phyloP scores from a whole-genome alignment of 1,284 basidiomycete genomes.

The Sporisorium exsertum region DNA sequence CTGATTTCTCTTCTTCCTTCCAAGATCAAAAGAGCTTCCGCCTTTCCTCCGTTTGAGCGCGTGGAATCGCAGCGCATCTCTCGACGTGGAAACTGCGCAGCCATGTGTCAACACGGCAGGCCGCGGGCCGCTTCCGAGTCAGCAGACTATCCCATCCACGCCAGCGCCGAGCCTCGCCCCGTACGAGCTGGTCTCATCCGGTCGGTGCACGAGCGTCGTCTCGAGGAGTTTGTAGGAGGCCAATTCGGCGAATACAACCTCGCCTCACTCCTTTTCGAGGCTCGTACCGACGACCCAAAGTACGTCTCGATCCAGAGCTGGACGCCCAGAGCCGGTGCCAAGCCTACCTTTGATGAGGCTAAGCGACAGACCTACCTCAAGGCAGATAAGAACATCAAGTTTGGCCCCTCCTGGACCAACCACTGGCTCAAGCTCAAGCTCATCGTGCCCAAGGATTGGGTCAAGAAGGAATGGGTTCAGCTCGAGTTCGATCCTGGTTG shows the following conservation, averaged over 20 bases:
- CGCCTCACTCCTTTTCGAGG: slow-evolving; percentile 61
- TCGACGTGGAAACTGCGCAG: slow-evolving; percentile 2
- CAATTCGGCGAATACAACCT: slow-evolving; percentile 61
- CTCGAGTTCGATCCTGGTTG: slow-evolving; percentile 57
- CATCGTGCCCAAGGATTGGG: slow-evolving; percentile 59
- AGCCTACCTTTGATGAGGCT: slow-evolving; percentile 62
- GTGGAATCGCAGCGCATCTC: background rate
- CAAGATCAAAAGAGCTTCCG: background rate
- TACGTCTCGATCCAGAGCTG: slow-evolving; percentile 56
- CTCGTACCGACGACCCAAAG: slow-evolving; percentile 45
- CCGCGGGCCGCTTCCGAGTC: slow-evolving; percentile 34
- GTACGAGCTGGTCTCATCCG: slow-evolving; percentile 55
- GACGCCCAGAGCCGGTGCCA: slow-evolving; percentile 53
- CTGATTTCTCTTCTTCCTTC: background rate
- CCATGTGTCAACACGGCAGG: slow-evolving; percentile 45
- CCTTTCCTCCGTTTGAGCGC: background rate
- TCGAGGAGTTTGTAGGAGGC: slow-evolving; percentile 59
- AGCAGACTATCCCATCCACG: slow-evolving; percentile 38
- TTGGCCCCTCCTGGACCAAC: slow-evolving; percentile 64
- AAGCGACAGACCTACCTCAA: slow-evolving; percentile 53
- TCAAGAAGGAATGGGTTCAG: slow-evolving; percentile 62
- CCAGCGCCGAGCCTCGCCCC: slow-evolving; percentile 45
- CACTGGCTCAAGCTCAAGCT: slow-evolving; percentile 64
- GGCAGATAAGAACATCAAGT: slow-evolving; percentile 55
- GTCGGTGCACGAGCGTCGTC: slow-evolving; percentile 55